phyloP scores from a whole-genome alignment of 1,139 yeast genomes.

The Lizanozyma gosingica region DNA sequence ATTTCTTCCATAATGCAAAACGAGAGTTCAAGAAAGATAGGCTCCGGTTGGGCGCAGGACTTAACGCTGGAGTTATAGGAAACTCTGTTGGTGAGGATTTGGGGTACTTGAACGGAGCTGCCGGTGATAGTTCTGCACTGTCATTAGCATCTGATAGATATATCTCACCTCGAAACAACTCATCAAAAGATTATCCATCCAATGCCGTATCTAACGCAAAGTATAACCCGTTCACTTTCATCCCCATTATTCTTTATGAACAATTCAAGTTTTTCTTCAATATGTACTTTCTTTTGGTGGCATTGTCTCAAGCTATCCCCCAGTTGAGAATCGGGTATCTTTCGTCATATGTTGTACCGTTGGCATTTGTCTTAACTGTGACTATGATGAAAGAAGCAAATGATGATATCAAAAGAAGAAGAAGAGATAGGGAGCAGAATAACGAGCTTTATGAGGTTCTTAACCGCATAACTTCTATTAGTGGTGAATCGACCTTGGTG shows the following conservation, averaged over 20 bases:
- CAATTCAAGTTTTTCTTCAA: conserved; percentile 97
- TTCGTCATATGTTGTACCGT: conserved; percentile 87
- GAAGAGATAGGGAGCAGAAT: conserved; percentile 86
- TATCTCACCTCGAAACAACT: conserved; percentile 29
- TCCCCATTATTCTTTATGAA: conserved; percentile 84
- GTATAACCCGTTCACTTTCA: conserved; percentile 78
- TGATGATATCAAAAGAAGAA: conserved; percentile 85
- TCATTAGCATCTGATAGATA: conserved; percentile 18
- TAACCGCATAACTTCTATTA: conserved; percentile 26
- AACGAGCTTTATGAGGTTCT: conserved; percentile 72
- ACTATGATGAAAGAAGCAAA: conserved; percentile 95
- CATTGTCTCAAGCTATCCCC: conserved; percentile 90
- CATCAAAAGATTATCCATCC: conserved; percentile 39
- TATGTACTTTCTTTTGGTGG: conserved; percentile 83
- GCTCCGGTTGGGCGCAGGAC: conserved; percentile 7
- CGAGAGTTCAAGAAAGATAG: conserved; percentile 21
- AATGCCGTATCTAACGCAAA: conserved; percentile 92
- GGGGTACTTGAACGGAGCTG: conserved; percentile 4
- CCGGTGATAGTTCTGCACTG: conserved; percentile 7
- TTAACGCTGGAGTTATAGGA: conserved; percentile 1
- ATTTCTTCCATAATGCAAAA: conserved; percentile 18
- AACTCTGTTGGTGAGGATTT: not conserved
- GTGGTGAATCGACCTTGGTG: conserved; percentile 15
- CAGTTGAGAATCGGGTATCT: conserved; percentile 86
- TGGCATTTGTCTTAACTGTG: conserved; percentile 83